A percentile compares a stretch with the other conserved stretches of the same genome.
Conservation (phyloP, 2,329 filamentous ascomycete genomes). For the Aspergillus pseudoglaucus region DNA sequence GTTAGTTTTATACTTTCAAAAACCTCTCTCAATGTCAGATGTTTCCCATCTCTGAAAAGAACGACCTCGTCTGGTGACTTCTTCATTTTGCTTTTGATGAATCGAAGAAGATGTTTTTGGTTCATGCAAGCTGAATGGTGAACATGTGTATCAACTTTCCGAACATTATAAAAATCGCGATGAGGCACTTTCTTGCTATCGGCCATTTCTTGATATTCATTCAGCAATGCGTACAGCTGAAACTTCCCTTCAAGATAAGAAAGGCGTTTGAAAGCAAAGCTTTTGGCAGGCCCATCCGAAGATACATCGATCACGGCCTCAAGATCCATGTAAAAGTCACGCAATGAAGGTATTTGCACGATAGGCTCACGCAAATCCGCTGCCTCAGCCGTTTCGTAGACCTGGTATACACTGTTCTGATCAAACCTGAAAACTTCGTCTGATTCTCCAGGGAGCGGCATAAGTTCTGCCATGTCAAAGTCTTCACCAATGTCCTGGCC, state of each 20-base stretch:
- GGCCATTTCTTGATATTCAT: conserved; percentile 96
- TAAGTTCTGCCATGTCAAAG: conserved; percentile 72
- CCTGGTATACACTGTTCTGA: conserved; percentile 81
- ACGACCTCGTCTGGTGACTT: conserved; percentile 93
- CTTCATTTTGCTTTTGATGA: conserved; percentile 99
- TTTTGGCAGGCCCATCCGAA: conserved; percentile 92
- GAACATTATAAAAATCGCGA: conserved; percentile 97
- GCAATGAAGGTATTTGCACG: conserved; percentile 78
- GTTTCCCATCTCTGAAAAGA: conserved; percentile 82
- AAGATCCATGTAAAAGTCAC: conserved; percentile 93
- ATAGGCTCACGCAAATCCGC: conserved; percentile 61
- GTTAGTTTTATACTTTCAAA: conserved; percentile 97
- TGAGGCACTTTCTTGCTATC: conserved; percentile 97
- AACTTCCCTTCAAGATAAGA: conserved; percentile 97
- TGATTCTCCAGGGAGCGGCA: conserved; percentile 65
- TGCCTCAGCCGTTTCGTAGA: conserved; percentile 66
- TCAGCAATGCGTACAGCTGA: conserved; percentile 85
- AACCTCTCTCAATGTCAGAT: conserved; percentile 84
- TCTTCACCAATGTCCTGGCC: conserved; percentile 88
- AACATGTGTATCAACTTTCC: conserved; percentile 98
- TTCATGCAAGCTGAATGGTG: conserved; percentile 99
- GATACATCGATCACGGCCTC: conserved; percentile 83
- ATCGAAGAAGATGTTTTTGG: conserved; percentile 93
- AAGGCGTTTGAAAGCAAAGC: conserved; percentile 87
- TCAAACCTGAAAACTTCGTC: conserved; percentile 74